Base-by-base conservation (phyloP, 768 basidiomycete genomes). In the Russula sp. region DNA sequence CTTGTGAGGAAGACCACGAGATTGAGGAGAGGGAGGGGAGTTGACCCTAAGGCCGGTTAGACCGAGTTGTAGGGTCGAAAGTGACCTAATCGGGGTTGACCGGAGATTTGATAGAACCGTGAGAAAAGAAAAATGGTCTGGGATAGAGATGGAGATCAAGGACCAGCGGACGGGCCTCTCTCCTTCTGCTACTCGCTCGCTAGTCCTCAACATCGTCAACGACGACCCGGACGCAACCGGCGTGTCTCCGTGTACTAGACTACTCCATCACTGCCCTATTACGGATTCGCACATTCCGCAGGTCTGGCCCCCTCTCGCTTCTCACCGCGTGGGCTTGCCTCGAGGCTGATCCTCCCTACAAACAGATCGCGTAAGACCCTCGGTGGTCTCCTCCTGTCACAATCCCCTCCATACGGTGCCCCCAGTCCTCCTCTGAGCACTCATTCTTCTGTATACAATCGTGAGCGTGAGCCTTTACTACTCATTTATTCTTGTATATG, bases 251-350 rank as follows among this genome's bases (percentile, higher is more conserved):
- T 14, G 8, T 27, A 42, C 50, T 27, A 39, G 11, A 35, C 53
- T 8, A 13, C 47, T 8, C 32, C 45, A 31, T 48, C 8, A 20
- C 55, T 32, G 44, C 37, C 47, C 42, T 16, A 49, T 59, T 55
- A 65, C 57, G 55, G 40, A 50, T 65, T 34, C 42, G 55, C 55
- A 18, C 42, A 47, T 57, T 32, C 40, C 50, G 13, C 50, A 48
- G 63, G 66, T 64, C 66, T 59, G 59, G 58, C 58, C 66, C 63
- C n/a, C 39, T 51, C 50, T 65, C 63, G 59, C 58, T 61, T 66
- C 65, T 49, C 51, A 34, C 56, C 65, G 65, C 65, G 66, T 68
- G 67, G 56, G 40, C 61, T 55, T 22, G 65, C 67, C 65, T 66
- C 52, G 67, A 68, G 67, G 67, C 67, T 35, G 67, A 62, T 55